These are phyloP conservation scores for Trichoderma atrobrunneum DNA, from an alignment of 2,329 filamentous ascomycete genomes.

Conservation along the genomic window DNA sequence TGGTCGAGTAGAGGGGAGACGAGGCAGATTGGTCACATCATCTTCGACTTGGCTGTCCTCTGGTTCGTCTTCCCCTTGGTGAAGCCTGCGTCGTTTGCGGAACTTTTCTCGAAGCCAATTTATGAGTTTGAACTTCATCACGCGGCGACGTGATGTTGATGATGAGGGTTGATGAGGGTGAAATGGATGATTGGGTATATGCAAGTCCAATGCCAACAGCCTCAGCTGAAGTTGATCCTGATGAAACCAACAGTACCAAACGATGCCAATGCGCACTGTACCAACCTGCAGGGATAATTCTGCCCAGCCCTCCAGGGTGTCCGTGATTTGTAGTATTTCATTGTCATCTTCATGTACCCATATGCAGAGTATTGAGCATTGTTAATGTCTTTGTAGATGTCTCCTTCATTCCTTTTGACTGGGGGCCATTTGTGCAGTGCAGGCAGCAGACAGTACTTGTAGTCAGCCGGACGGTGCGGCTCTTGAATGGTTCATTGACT, in stretches of 20 bases:
- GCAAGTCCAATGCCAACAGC: background rate
- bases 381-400: background rate
- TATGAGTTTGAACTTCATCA: background rate
- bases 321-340: background rate
- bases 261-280: background rate
- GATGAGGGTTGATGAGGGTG: background rate
- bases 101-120: background rate
- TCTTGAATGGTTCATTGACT: too few relatives aligned
- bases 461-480: too few relatives aligned
- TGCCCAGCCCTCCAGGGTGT: background rate
- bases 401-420: background rate
- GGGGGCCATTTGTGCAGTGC: rapidly evolving
- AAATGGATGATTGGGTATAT: background rate
- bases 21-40: background rate
- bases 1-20: background rate
- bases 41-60: background rate
- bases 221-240: background rate
- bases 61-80: background rate
- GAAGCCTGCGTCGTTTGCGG: background rate
- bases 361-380: background rate
- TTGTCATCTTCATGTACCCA: background rate
- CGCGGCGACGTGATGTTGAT: background rate
- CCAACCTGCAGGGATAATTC: background rate
- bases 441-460: too few relatives aligned
- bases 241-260: background rate